Base-by-base conservation (phyloP, 2,329 filamentous ascomycete genomes). In the Epicoccum nigrum region DNA sequence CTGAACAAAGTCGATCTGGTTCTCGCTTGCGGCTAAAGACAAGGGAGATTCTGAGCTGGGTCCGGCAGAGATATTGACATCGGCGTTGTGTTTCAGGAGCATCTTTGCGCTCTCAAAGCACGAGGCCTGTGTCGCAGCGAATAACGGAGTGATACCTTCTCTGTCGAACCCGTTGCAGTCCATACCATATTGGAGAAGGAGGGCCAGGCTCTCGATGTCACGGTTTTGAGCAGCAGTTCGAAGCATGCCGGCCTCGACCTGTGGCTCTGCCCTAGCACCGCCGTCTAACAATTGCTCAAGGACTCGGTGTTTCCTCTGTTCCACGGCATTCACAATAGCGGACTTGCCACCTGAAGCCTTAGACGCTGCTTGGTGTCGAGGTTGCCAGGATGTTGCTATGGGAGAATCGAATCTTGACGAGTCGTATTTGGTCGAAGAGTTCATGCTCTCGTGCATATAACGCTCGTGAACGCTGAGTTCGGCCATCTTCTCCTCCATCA, bases 261-360 rank as follows among this genome's bases (percentile, higher is more conserved):
- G 56, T 7, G 61, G 51, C 41, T 72, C 68, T 20, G 64, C 61
- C 45, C 57, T 64, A 7, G 66, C 62, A 9, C 69, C 69, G n/a
- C 66, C 58, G 12, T 72, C 67, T 7, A 72, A 58, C 11, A 72
- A 51, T 38, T 72, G 67, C 43, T 69, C 66, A 11, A 72, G 59
- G 11, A 83, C 83, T 9, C 85, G 84, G 54, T 88, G 87, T 70
- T 87, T 86, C 58, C 86, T 77, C 4, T 89, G 77, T 42, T 81
- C 80, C 0, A 84, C 83, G 3, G 80, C 84, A 17, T 83, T 81
- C 77, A 79, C 13, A 71, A 78, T 55, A 19, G 62, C 71, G 20
- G 62, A 61, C 50, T 72, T 74, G 7, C 73, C 69, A 27, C 66
- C 68, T 12, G 66, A 57, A 17, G 67, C 55, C 37, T 68, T 66